phyloP scores from a whole-genome alignment of 441 rosid genomes.

The Erodium texanum region DNA sequence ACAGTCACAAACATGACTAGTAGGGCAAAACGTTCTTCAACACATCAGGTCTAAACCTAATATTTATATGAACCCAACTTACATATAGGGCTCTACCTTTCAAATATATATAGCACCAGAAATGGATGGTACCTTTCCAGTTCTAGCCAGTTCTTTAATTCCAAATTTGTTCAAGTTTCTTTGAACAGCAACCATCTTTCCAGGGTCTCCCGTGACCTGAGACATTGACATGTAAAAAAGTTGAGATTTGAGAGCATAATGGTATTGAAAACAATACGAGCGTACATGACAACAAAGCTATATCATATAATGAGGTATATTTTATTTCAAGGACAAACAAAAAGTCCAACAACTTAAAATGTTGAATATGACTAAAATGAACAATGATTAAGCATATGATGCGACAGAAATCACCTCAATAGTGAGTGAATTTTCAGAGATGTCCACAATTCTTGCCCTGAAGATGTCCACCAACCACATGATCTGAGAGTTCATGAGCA shows the following conservation, averaged over 20 bases:
- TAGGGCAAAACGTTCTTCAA: neutral
- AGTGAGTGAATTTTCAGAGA: constrained; percentile 44
- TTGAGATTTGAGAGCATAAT: neutral
- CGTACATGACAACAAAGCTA: neutral
- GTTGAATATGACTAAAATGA: neutral
- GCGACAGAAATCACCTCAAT: constrained; percentile 36
- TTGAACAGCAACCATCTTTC: constrained; percentile 60
- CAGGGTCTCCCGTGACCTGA: constrained; percentile 75
- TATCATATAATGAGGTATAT: neutral
- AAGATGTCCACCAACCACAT: constrained; percentile 67
- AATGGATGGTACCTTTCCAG: constrained; percentile 32
- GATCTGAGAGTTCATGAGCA: constrained; percentile 29
- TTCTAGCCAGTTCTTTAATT: constrained; percentile 54
- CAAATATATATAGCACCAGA: neutral
- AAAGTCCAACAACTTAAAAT: neutral
- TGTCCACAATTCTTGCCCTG: constrained; percentile 52
- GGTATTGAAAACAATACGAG: neutral
- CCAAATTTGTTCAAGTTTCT: constrained; percentile 59
- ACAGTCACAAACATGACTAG: neutral
- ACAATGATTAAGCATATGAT: neutral
- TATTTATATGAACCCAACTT: neutral
- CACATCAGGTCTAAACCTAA: neutral
- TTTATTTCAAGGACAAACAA: neutral
- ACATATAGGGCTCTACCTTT: neutral
- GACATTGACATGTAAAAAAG: constrained; percentile 4